Percentiles rank a stretch among this genome's conserved stretches.
Evolutionary conservation across 2,329 filamentous ascomycete genomes (phyloP).

Genomic region (Tolypocladium album): DNA sequence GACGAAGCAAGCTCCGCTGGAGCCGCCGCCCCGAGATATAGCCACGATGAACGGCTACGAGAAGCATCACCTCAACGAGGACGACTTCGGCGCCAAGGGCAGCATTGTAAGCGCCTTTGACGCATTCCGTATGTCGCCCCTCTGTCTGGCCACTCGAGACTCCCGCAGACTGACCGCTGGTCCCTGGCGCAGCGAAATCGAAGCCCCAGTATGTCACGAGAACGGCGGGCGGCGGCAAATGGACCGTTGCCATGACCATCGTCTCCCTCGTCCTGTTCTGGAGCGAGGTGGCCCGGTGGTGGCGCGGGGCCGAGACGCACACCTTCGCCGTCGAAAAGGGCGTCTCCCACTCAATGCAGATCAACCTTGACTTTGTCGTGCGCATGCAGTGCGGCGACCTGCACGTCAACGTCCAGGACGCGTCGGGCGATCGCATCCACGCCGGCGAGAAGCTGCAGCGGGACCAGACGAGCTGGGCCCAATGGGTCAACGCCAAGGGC

Average conservation of each 20-base stretch:
- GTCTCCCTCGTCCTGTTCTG: constrained; percentile 67
- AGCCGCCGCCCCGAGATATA: neutral
- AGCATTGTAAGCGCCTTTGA: constrained; percentile 79
- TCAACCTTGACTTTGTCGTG: constrained; percentile 92
- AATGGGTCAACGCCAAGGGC: constrained; percentile 68
- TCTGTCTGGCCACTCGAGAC: neutral
- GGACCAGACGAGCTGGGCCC: constrained; percentile 69
- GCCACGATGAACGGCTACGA: constrained; percentile 66
- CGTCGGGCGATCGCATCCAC: constrained; percentile 81
- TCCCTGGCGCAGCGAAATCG: constrained; percentile 61
- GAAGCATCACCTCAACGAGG: constrained; percentile 57
- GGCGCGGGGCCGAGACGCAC: constrained; percentile 72
- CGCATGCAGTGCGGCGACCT: constrained; percentile 78
- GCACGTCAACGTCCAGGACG: constrained; percentile 97
- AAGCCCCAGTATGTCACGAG: constrained; percentile 85
- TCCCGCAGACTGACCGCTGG: neutral
- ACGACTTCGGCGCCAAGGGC: constrained; percentile 65
- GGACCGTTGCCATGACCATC: constrained; percentile 73
- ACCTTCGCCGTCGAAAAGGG: constrained; percentile 92
- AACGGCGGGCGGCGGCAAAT: constrained; percentile 81
- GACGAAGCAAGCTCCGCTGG: neutral
- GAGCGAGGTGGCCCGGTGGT: constrained; percentile 74
- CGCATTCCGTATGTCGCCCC: constrained; percentile 70
- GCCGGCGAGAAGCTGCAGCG: constrained; percentile 63
- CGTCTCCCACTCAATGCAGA: constrained; percentile 75